Base-by-base conservation (phyloP, 768 basidiomycete species). In the Rhodotorula taiwanensis region DNA sequence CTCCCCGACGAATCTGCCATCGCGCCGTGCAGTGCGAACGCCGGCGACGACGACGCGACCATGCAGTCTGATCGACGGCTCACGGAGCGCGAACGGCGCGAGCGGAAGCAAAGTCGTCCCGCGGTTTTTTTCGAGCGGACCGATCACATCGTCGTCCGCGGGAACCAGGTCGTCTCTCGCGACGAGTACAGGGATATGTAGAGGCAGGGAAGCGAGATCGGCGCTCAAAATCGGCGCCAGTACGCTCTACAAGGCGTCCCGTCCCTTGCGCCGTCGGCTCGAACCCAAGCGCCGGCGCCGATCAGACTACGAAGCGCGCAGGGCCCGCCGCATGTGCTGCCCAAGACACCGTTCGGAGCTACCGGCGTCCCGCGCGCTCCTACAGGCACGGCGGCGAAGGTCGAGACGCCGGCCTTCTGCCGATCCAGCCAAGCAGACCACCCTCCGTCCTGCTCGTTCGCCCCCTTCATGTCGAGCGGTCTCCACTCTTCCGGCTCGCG, bases 111-210 rank as follows among this genome's bases (percentile, higher is more conserved):
- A n/a, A 60, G 59, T 5, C 52, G 49, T 4, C 21, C 15, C 16
- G 59, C 63, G 16, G 44, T 49, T 18, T 64, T 69, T 45, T 61
- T 62, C 49, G 59, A 69, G 48, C 42, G 63, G 7, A 28, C 39
- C 25, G 67, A 63, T 1, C 67, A 69, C 34, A 52, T 64, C 28
- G 48, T 60, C 6, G 48, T 64, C 1, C 31, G 43, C 1, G 62
- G 60, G 8, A n/a, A 16, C 5, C 39, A 23, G 6, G 58, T 59
- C 3, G 21, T 55, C 10, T 3, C 0, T 14, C 39, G 16, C 6
- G 49, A 55, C 47, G 52, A 44, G 1, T 36, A 44, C 30, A 23
- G 48, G 34, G 34, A 9, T 39, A 39, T 9, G 36, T 39, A 16
- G 36, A 9, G 36, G 10, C 10, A 39, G 36, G 16, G 36, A 16